A percentile compares a stretch with the other conserved stretches of the same genome.
Evolutionary conservation across 2,329 filamentous ascomycete species (phyloP).

Genomic region (Botrytis porri): DNA sequence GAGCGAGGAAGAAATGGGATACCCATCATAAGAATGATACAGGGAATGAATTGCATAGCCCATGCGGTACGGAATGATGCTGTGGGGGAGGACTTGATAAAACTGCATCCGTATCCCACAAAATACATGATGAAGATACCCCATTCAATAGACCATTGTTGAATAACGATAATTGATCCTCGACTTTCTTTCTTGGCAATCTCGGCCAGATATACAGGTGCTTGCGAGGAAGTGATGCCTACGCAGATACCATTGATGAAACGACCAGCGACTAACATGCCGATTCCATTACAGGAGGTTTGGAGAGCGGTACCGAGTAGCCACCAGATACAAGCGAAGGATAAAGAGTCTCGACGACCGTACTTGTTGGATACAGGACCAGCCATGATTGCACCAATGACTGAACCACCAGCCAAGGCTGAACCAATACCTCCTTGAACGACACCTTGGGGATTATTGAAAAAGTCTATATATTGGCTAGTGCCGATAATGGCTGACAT

Average conservation of each 20-base stretch:
- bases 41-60: slow-evolving; percentile 48
- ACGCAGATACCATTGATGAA: slow-evolving; percentile 63
- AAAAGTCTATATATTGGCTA: slow-evolving; percentile 50
- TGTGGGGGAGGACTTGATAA: slow-evolving; percentile 40
- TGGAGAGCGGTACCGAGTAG: slow-evolving; percentile 21
- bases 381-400: slow-evolving; percentile 58
- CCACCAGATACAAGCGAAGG: slow-evolving; percentile 24
- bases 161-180: slow-evolving; percentile 65
- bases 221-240: slow-evolving; percentile 63
- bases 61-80: slow-evolving; percentile 51
- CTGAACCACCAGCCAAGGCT: slow-evolving; percentile 69
- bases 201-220: slow-evolving; percentile 65
- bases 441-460: slow-evolving; percentile 38
- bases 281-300: slow-evolving; percentile 35
- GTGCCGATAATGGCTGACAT: slow-evolving; percentile 55
- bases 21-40: slow-evolving; percentile 43
- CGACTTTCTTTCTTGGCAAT: slow-evolving; percentile 54
- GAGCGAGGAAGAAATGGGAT: slow-evolving; percentile 48
- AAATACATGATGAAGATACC: slow-evolving; percentile 63
- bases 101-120: slow-evolving; percentile 47
- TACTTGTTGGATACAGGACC: slow-evolving; percentile 55
- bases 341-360: slow-evolving; percentile 48
- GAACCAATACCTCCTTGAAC: slow-evolving; percentile 47
- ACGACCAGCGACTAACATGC: slow-evolving; percentile 50
- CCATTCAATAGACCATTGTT: slow-evolving; percentile 72